These are phyloP conservation scores for Juncus effusus DNA, from an alignment of 176 grass and related monocot species.

Conservation along the genomic window DNA sequence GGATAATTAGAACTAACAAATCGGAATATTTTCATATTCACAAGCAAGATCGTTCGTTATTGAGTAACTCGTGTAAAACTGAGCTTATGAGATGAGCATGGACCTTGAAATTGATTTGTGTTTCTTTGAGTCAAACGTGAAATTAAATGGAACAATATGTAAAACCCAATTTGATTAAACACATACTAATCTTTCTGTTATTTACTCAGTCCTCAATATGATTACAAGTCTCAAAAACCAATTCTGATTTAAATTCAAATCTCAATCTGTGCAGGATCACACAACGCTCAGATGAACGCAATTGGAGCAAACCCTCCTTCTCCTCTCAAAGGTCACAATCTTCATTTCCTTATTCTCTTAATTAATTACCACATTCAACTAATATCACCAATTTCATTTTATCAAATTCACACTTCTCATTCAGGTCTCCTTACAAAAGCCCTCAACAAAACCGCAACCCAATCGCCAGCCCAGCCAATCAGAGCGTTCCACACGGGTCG, in stretches of 20 bases:
- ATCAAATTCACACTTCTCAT: not conserved
- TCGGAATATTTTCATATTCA: no score
- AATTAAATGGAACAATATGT: not conserved
- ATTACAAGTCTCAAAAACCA: not conserved
- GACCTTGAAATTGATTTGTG: no score
- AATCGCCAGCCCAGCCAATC: constrained; percentile 2
- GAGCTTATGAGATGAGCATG: no score
- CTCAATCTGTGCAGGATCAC: constrained; percentile 7
- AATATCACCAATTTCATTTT: not conserved
- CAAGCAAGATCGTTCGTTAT: no score
- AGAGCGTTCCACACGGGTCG: constrained; percentile 40
- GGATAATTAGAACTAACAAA: no score
- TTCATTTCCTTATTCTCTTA: not conserved
- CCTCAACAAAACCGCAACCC: constrained; percentile 4
- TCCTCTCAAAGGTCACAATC: constrained; percentile 14
- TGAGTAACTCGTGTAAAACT: no score
- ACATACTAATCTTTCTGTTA: no score
- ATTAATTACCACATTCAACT: not conserved
- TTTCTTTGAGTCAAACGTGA: not conserved
- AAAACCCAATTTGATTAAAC: not conserved
- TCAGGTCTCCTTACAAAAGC: constrained; percentile 17
- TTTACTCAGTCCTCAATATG: not conserved
- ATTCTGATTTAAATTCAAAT: constrained; percentile 9
- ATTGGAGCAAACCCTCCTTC: constrained; percentile 12
- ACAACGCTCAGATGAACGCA: not conserved